Percentiles rank a stretch among this genome's conserved stretches.
These are phyloP conservation scores for Hypomyces rosellus DNA, from an alignment of 2,329 filamentous ascomycete genomes.

Conservation along the genomic window DNA sequence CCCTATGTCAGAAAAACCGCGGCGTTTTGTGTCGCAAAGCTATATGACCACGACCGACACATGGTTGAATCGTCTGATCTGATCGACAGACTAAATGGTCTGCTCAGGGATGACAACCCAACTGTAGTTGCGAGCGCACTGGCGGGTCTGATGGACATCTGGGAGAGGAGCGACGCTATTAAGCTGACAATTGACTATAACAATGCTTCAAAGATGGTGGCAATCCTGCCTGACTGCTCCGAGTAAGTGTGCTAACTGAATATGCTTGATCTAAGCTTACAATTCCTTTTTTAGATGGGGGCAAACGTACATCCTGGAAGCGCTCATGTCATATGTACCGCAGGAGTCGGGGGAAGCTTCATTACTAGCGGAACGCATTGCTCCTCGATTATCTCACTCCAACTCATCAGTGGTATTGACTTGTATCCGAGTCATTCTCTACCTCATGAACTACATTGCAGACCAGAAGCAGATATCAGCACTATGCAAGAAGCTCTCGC, in stretches of 20 bases:
- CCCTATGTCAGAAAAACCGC: constrained; percentile 98
- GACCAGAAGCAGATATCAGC: constrained; percentile 83
- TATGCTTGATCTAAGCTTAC: constrained; percentile 3
- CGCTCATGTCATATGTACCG: constrained; percentile 94
- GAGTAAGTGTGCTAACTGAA: constrained; percentile 56
- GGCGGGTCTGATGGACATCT: constrained; percentile 91
- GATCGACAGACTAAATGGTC: constrained; percentile 82
- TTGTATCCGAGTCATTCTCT: constrained; percentile 91
- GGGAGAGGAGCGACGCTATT: constrained; percentile 95
- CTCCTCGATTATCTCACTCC: constrained; percentile 91
- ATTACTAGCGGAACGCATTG: constrained; percentile 85
- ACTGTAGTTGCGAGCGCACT: constrained; percentile 94
- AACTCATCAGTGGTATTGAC: constrained; percentile 96
- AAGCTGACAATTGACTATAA: constrained; percentile 97
- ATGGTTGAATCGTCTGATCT: constrained; percentile 87
- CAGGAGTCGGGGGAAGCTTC: constrained; percentile 84
- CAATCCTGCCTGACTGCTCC: constrained; percentile 92
- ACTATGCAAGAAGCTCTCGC: constrained; percentile 87
- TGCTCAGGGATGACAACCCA: constrained; percentile 92
- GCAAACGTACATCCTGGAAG: constrained; percentile 96
- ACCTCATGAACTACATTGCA: constrained; percentile 97
- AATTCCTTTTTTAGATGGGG: constrained; percentile 64
- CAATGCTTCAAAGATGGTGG: constrained; percentile 96
- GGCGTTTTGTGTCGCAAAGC: constrained; percentile 90
- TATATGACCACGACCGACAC: constrained; percentile 91